Evolutionary conservation across 768 basidiomycete genomes (phyloP), one percentile per base, ranked within the genome.

Genomic region (Kwoniella sp.): DNA sequence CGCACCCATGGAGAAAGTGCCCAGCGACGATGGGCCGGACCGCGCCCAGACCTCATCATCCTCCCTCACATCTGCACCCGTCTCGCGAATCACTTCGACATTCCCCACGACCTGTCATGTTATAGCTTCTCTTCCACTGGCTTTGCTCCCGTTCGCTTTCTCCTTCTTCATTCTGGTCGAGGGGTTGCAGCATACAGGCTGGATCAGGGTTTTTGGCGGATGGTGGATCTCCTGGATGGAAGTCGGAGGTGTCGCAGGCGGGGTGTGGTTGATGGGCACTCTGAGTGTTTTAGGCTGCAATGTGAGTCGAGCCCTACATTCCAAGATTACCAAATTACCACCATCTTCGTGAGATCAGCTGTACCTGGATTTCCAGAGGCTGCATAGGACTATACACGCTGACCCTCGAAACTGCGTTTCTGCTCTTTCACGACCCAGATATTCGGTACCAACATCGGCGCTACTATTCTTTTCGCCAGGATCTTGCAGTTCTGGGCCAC

Each of bases 111-210:
- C 23, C 81, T 88, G 23, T 85, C 86, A 29, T 56, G 70, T 72
- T 29, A 57, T 81, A 30, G 68, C 73, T 0, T 86, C 88, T 22
- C 83, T 94, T 0, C 94, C 93, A 0, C 87, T 93, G 65, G 85
- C 87, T 13, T 86, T 96, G 7, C 83, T 96, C 17, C 92, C 92
- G 0, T 98, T 98, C 75, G 91, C 93, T 0, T 93, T 97, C 76
- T 88, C 90, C 0, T 92, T 94, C 81, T 97, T 98, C 82, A 92
- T 97, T 70, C 86, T 98, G 62, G 91, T 95, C 63, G 90, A 94
- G 75, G 90, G 85, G 0, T 85, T 98, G 5, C 84, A 87, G 13
- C 84, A 87, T 66, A 87, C 89, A 64, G 92, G 92, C 28, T 98
- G 94, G 93, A 91, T 95, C 9, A 84, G 86, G 13, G 84, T 93